phyloP scores from a whole-genome alignment of 208 protist genomes.

The Crithidia brevicula region DNA sequence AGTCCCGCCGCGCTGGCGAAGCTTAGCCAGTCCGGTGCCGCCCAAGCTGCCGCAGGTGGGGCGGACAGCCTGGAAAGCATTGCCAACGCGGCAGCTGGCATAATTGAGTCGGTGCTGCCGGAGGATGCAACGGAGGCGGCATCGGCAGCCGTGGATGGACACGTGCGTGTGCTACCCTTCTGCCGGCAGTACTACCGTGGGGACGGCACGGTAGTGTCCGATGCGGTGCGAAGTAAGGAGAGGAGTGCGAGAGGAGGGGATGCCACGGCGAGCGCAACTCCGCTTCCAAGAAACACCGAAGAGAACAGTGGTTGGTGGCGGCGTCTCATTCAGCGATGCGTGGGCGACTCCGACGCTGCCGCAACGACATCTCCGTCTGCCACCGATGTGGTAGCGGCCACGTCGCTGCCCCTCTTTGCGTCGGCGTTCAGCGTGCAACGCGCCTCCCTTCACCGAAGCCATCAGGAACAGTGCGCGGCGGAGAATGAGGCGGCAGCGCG shows the following conservation, averaged over 20 bases:
- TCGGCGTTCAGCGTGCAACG: slow-evolving; percentile 24
- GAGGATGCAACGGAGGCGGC: slow-evolving; percentile 6
- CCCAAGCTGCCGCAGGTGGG: neutral
- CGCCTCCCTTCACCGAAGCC: slow-evolving; percentile 23
- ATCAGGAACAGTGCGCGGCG: slow-evolving; percentile 17
- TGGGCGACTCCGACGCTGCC: neutral
- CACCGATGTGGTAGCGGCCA: neutral
- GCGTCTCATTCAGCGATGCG: neutral
- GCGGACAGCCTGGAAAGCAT: slow-evolving; percentile 9
- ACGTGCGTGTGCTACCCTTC: slow-evolving; percentile 48
- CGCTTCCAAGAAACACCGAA: too few relatives aligned
- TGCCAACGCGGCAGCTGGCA: slow-evolving; percentile 15
- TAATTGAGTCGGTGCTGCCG: slow-evolving; percentile 29
- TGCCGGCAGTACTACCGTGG: slow-evolving; percentile 42
- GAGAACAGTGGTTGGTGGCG: neutral
- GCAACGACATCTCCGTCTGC: neutral
- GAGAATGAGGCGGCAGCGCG: slow-evolving; percentile 3
- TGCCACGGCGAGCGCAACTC: too few relatives aligned
- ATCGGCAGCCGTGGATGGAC: neutral
- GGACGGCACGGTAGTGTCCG: slow-evolving; percentile 21
- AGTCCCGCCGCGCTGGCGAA: slow-evolving; percentile 30
- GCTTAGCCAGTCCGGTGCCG: slow-evolving; percentile 1
- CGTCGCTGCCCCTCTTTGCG: slow-evolving; percentile 25
- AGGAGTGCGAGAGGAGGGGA: too few relatives aligned
- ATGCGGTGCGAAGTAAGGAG: neutral